phyloP scores from a whole-genome alignment of 2,329 filamentous ascomycete species.

The Colletotrichum sidae region DNA sequence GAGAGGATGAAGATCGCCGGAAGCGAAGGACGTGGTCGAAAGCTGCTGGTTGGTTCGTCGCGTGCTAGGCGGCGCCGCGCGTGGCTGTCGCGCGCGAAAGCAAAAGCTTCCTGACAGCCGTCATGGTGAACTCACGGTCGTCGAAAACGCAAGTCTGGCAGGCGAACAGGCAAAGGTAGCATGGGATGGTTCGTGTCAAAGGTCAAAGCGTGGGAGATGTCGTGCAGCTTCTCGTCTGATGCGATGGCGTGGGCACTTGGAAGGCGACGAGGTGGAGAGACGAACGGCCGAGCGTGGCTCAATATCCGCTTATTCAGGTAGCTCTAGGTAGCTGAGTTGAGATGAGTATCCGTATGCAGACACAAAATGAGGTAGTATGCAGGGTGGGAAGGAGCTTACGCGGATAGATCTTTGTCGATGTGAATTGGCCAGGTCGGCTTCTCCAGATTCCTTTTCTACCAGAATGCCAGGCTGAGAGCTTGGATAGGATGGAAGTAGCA shows the following conservation, averaged over 20 bases:
- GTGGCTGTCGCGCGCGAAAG: constrained; percentile 1
- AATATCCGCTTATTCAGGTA: constrained; percentile 12
- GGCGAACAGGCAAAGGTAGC: neutral
- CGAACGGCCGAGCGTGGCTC: neutral
- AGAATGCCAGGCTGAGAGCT: too few relatives aligned
- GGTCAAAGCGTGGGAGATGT: constrained; percentile 26
- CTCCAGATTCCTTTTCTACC: too few relatives aligned
- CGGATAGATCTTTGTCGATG: too few relatives aligned
- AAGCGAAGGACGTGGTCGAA: constrained; percentile 23
- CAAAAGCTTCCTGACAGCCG: constrained; percentile 19
- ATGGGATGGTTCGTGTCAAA: constrained; percentile 4
- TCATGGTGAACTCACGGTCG: neutral
- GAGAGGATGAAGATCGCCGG: constrained; percentile 32
- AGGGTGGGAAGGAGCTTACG: neutral
- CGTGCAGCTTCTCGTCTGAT: constrained; percentile 27
- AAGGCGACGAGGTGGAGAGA: neutral
- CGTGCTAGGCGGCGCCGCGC: neutral
- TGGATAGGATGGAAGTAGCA: too few relatives aligned
- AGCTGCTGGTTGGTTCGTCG: constrained; percentile 11
- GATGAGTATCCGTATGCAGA: neutral
- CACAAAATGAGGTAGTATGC: too few relatives aligned
- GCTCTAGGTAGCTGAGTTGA: neutral
- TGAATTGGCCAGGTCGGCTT: too few relatives aligned
- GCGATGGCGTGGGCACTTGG: constrained; percentile 10
- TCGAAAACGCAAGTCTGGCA: constrained; percentile 27